phyloP scores from a whole-genome alignment of 179 eudicot genomes.

The Beta macrorhiza region DNA sequence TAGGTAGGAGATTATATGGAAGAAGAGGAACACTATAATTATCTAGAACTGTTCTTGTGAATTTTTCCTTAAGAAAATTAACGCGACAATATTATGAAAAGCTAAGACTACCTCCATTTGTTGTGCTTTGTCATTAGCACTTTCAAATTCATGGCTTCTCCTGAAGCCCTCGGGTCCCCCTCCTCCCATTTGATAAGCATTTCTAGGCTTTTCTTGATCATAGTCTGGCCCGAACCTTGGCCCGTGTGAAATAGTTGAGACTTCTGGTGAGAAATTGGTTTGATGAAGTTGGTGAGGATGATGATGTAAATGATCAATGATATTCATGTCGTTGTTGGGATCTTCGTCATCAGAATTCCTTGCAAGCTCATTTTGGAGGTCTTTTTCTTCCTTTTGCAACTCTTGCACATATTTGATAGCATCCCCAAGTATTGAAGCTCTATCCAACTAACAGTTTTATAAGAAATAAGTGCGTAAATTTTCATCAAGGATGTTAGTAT shows the following conservation, averaged over 20 bases:
- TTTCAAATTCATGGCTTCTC: slow-evolving; percentile 33
- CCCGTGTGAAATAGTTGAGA: slow-evolving; percentile 22
- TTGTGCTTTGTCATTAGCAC: slow-evolving; percentile 45
- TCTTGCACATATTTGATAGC: slow-evolving; percentile 87
- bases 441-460: slow-evolving; percentile 53
- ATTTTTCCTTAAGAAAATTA: neutral
- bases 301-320: slow-evolving; percentile 16
- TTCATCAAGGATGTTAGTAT: no score
- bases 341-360: slow-evolving; percentile 56
- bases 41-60: no score
- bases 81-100: no score
- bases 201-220: slow-evolving; percentile 35
- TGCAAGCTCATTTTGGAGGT: slow-evolving; percentile 72
- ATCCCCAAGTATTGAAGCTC: slow-evolving; percentile 90
- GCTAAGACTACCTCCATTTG: slow-evolving; percentile 75
- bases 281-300: slow-evolving; percentile 27
- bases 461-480: neutral
- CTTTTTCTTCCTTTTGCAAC: slow-evolving; percentile 59
- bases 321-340: slow-evolving; percentile 17
- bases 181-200: slow-evolving; percentile 33
- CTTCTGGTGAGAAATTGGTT: slow-evolving; percentile 25
- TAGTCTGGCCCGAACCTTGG: slow-evolving; percentile 31
- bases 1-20: no score
- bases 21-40: no score
- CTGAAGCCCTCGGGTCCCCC: slow-evolving; percentile 38